These are phyloP conservation scores for Podila clonocystis DNA, from an alignment of 192 early-diverging fungal genomes.

Conservation along the genomic window DNA sequence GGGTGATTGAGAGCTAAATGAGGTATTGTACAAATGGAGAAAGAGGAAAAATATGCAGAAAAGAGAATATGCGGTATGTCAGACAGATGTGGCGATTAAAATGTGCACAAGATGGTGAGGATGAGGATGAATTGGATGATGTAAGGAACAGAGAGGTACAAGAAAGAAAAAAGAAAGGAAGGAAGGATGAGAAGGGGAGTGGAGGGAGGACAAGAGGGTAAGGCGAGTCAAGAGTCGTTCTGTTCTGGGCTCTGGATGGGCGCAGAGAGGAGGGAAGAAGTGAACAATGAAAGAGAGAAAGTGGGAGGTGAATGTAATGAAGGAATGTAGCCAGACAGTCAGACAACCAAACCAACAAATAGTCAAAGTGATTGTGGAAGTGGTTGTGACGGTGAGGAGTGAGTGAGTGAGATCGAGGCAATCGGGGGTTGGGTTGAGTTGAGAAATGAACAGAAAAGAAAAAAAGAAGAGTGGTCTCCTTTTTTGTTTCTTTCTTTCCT, in stretches of 20 bases:
- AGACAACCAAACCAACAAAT: too few relatives aligned
- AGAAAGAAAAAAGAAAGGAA: neutral
- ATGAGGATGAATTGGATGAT: neutral
- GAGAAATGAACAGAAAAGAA: too few relatives aligned
- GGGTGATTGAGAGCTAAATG: neutral
- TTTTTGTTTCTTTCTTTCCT: neutral
- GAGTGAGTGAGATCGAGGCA: too few relatives aligned
- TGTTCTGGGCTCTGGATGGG: slow-evolving; percentile 2
- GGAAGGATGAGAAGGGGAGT: neutral
- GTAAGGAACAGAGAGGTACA: neutral
- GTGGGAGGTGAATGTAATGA: neutral
- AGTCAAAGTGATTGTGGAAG: too few relatives aligned
- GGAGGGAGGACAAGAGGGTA: neutral
- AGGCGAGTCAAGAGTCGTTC: too few relatives aligned
- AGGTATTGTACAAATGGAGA: neutral
- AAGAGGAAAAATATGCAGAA: neutral
- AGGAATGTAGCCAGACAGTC: too few relatives aligned
- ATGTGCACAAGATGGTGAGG: neutral
- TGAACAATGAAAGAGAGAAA: neutral
- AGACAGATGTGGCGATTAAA: too few relatives aligned
- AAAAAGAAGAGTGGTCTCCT: neutral
- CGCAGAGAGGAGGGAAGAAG: neutral
- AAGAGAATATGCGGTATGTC: neutral
- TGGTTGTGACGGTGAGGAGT: too few relatives aligned
- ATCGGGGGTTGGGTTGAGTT: too few relatives aligned